Evolutionary conservation across 345 rosid genomes (phyloP).

Genomic region (Moricandia moricandioides): DNA sequence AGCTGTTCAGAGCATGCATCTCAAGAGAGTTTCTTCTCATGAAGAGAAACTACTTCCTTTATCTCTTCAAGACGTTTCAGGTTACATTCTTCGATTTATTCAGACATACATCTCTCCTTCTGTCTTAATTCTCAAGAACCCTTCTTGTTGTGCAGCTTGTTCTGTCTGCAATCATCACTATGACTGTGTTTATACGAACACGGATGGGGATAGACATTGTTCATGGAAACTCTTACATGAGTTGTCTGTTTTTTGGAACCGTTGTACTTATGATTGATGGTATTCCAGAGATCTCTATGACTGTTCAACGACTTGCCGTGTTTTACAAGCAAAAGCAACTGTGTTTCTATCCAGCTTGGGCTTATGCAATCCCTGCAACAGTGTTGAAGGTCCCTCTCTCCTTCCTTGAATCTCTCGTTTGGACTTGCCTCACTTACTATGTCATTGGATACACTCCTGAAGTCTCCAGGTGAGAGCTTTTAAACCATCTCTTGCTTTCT

Average conservation of each 20-base stretch:
- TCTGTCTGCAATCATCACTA: conserved; percentile 48
- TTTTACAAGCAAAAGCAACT: conserved; percentile 91
- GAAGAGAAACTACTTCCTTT: conserved; percentile 85
- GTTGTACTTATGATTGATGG: conserved; percentile 65
- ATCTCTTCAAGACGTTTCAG: conserved; percentile 55
- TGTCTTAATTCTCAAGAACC: background rate
- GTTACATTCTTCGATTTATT: conserved; percentile 24
- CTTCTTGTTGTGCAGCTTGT: conserved; percentile 47
- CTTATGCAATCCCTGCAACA: conserved; percentile 78
- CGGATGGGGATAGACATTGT: conserved; percentile 60
- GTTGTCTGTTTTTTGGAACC: conserved; percentile 56
- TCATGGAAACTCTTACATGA: conserved; percentile 69
- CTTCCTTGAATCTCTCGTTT: conserved; percentile 52
- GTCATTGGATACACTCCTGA: conserved; percentile 81
- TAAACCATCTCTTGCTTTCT: background rate
- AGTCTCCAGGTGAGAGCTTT: conserved; percentile 48
- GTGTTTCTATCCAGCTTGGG: conserved; percentile 84
- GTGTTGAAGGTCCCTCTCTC: conserved; percentile 76
- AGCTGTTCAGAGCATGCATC: conserved; percentile 69
- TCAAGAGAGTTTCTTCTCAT: conserved; percentile 74
- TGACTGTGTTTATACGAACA: conserved; percentile 68
- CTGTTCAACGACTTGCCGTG: conserved; percentile 74
- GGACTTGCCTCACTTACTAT: conserved; percentile 71
- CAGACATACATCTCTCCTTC: background rate
- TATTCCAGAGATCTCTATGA: conserved; percentile 74